A percentile compares a stretch with the other conserved stretches of the same genome.
These are phyloP conservation scores for Tolypocladium tropicale DNA, from an alignment of 2,329 filamentous ascomycete genomes.

Conservation along the genomic window DNA sequence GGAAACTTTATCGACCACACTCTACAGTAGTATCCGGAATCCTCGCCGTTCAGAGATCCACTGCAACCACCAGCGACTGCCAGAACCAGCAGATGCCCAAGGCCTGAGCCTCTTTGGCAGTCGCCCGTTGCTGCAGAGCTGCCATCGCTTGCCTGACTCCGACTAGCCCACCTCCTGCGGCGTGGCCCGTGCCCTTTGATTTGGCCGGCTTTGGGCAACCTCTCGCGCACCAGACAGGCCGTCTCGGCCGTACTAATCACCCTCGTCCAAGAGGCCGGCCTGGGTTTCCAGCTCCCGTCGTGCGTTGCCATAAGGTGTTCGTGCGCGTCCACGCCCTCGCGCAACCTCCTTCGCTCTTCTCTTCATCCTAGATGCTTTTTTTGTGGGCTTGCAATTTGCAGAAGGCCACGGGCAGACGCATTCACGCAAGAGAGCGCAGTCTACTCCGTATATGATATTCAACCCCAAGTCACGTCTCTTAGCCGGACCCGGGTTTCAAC, in stretches of 20 bases:
- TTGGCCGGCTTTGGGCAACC: not conserved
- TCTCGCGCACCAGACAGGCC: not conserved
- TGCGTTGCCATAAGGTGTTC: not conserved
- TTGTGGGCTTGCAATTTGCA: not conserved
- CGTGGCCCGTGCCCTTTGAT: not conserved
- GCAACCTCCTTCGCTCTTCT: not conserved
- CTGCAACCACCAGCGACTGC: slow-evolving; percentile 1
- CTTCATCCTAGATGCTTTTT: not conserved
- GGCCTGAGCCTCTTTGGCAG: not conserved
- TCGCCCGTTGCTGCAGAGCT: not conserved
- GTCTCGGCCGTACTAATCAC: not conserved
- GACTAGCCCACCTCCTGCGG: not conserved
- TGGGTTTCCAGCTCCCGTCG: not conserved
- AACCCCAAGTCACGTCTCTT: not conserved
- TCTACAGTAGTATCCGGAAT: slow-evolving; percentile 16
- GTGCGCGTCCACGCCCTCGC: not conserved
- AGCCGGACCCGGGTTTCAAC: not conserved
- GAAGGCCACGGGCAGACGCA: no score
- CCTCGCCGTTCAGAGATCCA: slow-evolving; percentile 15
- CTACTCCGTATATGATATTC: not conserved
- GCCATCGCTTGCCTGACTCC: not conserved
- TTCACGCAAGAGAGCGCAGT: not conserved
- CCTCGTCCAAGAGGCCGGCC: not conserved
- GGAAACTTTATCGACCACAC: slow-evolving; percentile 14
- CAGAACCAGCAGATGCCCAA: not conserved